Base-by-base conservation (phyloP, 139 green algal species). In the Spirogloea muscicola region DNA sequence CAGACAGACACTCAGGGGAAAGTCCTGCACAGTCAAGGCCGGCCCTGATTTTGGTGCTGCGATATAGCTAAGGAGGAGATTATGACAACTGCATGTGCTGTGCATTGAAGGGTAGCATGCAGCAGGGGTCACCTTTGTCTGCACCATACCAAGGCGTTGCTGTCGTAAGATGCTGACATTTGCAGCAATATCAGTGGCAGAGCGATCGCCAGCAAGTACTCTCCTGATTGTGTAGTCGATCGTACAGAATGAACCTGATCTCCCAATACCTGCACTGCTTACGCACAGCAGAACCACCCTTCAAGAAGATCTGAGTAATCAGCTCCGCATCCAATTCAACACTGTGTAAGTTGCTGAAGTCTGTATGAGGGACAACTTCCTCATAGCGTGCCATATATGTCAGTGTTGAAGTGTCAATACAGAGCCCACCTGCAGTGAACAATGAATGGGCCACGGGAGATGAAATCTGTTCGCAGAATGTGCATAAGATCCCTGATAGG, bases 131-230 rank as follows among this genome's bases (percentile, higher is more conserved):
- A 71, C 86, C 27, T 79, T 34, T 5, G 90, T 96, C 82, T 97
- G 92, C 52, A 97, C 92, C 88, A 94, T 96, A 72, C 91, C 91
- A 31, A 74, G 58, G 29, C 92, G 85, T 83, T 96, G 88, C 44
- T 77, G 60, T 3, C 91, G 86, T 52, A 95, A 65, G n/a, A 69
- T 57, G 0, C 73, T 41, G 36, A 96, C 86, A 7, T 93, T 64
- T 9, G 68, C 58, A 2, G 81, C 78, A 27, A 96, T 46, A 76
- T 91, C 70, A 25, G 93, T 68, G 3, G 88, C 89, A 7, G 69
- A 49, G 0, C 72, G 34, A 4, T 77, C 63, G 4, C 41, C 40
- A 1, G 33, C 3, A 37, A 63, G 31, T 68, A 95, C 62, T 29
- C 90, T 70, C 40, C 85, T 80, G 37, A 90, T 72, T 40, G 89